Conservation (phyloP, 2,329 filamentous ascomycete genomes). For the Clonostachys chloroleuca region DNA sequence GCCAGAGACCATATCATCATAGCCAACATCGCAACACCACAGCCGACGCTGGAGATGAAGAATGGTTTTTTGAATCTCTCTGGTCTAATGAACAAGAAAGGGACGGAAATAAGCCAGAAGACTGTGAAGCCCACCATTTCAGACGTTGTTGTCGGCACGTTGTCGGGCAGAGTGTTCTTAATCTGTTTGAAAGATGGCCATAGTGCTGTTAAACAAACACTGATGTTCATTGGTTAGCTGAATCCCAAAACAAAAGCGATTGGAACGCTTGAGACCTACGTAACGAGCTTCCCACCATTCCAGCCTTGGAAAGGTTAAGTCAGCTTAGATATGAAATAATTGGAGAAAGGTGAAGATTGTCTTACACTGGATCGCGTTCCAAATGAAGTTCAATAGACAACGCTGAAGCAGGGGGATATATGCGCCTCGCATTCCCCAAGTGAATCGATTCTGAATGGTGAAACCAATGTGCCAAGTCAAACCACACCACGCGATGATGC, state of each 20-base stretch:
- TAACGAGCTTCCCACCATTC: conserved; percentile 23
- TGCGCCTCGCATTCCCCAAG: conserved; percentile 39
- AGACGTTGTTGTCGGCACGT: conserved; percentile 28
- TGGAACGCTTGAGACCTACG: not conserved
- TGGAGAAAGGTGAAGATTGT: too few relatives aligned
- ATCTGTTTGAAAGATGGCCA: conserved; percentile 32
- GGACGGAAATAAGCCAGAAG: conserved; percentile 43
- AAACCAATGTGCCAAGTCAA: conserved; percentile 45
- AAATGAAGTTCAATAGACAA: conserved; percentile 43
- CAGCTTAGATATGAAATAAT: not conserved
- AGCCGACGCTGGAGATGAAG: conserved; percentile 33
- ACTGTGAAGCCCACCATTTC: conserved; percentile 44
- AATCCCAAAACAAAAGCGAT: too few relatives aligned
- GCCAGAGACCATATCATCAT: conserved; percentile 43
- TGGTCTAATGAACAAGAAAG: conserved; percentile 40
- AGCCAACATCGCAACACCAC: conserved; percentile 36
- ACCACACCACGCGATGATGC: conserved; percentile 39
- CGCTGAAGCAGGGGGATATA: conserved; percentile 42
- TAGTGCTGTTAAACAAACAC: conserved; percentile 2
- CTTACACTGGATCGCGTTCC: conserved; percentile 37
- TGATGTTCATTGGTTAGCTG: too few relatives aligned
- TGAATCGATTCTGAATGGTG: conserved; percentile 42
- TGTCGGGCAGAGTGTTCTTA: conserved; percentile 35
- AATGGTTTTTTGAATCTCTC: conserved; percentile 45
- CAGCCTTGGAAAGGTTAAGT: conserved; percentile 11